phyloP scores from a whole-genome alignment of 139 green algal genomes.

The Chlamydomonas schloesseri region DNA sequence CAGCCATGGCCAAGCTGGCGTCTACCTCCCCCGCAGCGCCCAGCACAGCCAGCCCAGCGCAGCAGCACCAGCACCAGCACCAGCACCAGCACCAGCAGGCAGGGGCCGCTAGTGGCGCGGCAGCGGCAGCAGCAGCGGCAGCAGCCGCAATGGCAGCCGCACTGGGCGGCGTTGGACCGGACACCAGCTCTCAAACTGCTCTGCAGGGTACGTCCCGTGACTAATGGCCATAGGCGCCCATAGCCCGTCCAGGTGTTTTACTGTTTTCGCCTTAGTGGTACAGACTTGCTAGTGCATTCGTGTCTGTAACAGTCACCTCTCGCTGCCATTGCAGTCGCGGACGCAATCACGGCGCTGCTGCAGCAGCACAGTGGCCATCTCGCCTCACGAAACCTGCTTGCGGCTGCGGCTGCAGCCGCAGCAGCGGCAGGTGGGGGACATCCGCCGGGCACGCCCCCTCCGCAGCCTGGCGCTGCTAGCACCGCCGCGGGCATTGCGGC shows the following conservation, averaged over 20 bases:
- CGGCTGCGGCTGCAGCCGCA: not conserved
- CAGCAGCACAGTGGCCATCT: not conserved
- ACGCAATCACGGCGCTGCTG: conserved; percentile 22
- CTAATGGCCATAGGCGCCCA: too few species aligned
- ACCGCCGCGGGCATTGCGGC: conserved; percentile 7
- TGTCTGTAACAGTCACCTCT: too few species aligned
- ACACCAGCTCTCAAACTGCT: not conserved
- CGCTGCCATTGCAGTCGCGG: not conserved
- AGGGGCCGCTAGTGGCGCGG: not conserved
- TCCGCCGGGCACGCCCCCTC: not conserved
- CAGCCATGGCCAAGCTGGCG: not conserved
- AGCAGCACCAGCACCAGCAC: not conserved
- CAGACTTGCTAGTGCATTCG: too few species aligned
- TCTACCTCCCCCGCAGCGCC: not conserved
- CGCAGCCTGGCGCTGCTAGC: not conserved
- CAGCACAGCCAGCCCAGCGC: not conserved
- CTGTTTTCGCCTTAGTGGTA: too few species aligned
- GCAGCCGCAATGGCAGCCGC: not conserved
- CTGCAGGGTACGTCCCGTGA: not conserved
- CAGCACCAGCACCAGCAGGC: too few species aligned
- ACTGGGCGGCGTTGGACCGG: conserved; percentile 3
- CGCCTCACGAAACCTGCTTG: not conserved
- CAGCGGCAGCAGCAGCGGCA: not conserved
- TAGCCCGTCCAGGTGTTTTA: too few species aligned
- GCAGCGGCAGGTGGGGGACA: not conserved